Conservation (phyloP, 148 eudicot genomes). For the Camellia granthamiana region DNA sequence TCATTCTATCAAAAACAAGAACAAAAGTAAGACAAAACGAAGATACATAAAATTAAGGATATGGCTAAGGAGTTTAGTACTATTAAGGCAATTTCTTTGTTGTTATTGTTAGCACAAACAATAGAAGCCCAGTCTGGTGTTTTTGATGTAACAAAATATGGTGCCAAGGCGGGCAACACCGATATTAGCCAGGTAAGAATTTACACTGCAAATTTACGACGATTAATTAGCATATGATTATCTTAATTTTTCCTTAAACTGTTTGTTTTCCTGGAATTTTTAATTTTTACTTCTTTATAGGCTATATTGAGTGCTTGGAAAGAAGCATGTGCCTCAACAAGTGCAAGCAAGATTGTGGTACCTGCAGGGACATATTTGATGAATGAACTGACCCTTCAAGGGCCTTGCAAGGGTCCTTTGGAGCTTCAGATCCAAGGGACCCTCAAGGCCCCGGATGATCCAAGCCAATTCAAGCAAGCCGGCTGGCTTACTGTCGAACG, state of each 20-base stretch:
- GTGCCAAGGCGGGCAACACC: neutral
- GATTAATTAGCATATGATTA: neutral
- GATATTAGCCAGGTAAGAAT: constrained; percentile 13
- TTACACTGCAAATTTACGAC: neutral
- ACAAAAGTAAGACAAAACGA: neutral
- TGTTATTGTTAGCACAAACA: neutral
- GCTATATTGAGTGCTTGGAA: constrained; percentile 49
- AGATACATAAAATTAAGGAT: neutral
- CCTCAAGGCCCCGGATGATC: constrained; percentile 43
- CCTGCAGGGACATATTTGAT: constrained; percentile 43
- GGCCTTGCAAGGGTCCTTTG: constrained; percentile 54
- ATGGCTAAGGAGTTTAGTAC: neutral
- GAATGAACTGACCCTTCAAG: constrained; percentile 31
- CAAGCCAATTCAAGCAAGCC: constrained; percentile 18
- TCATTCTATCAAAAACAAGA: neutral
- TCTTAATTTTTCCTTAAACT: neutral
- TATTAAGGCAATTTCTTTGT: neutral
- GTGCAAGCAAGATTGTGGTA: constrained; percentile 34
- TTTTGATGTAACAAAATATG: constrained; percentile 12
- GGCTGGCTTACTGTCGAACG: constrained; percentile 37
- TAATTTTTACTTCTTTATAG: constrained; percentile 16
- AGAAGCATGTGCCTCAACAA: constrained; percentile 45
- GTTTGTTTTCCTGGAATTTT: neutral
- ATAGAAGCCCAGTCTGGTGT: neutral
- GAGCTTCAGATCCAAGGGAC: constrained; percentile 47